phyloP scores from a whole-genome alignment of 2,329 filamentous ascomycete species.

The Diatrype stigma region DNA sequence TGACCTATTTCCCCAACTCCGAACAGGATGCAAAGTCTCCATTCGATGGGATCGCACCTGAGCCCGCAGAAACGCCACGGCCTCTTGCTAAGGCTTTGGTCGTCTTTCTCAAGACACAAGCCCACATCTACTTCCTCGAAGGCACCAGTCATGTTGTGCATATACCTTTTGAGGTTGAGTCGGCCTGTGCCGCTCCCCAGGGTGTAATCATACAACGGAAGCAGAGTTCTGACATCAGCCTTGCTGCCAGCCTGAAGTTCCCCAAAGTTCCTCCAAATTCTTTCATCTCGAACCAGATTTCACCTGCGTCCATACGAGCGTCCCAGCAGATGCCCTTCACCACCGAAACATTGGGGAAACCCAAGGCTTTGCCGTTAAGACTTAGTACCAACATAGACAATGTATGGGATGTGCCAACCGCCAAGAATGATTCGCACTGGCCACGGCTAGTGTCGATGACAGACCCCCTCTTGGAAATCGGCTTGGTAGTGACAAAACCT shows the following conservation, averaged over 20 bases:
- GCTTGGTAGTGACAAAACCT: slow-evolving; percentile 66
- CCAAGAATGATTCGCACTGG: slow-evolving; percentile 56
- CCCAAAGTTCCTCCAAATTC: slow-evolving; percentile 73
- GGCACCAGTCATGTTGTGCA: slow-evolving; percentile 87
- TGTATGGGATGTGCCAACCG: slow-evolving; percentile 52
- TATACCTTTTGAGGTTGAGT: slow-evolving; percentile 90
- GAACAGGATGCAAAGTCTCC: slow-evolving; percentile 29
- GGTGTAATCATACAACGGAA: slow-evolving; percentile 87
- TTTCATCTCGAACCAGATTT: slow-evolving; percentile 68
- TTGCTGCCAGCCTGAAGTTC: slow-evolving; percentile 51
- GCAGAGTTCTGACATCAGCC: slow-evolving; percentile 47
- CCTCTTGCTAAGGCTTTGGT: slow-evolving; percentile 67
- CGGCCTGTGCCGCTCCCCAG: slow-evolving; percentile 73
- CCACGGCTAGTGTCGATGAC: slow-evolving; percentile 78
- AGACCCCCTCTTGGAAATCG: slow-evolving; percentile 81
- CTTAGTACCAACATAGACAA: slow-evolving; percentile 52
- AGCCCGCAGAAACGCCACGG: slow-evolving; percentile 8
- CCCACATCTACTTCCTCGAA: slow-evolving; percentile 86
- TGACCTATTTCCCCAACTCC: slow-evolving; percentile 72
- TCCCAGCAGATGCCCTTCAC: slow-evolving; percentile 52
- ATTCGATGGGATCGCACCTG: background rate
- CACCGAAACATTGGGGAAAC: slow-evolving; percentile 52
- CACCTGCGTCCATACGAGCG: slow-evolving; percentile 43
- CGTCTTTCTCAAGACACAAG: slow-evolving; percentile 87
- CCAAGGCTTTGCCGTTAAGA: slow-evolving; percentile 49